A percentile compares a stretch with the other conserved stretches of the same genome.
phyloP scores from a whole-genome alignment of 2,329 filamentous ascomycete species.

The Daldinia eschscholtzii region DNA sequence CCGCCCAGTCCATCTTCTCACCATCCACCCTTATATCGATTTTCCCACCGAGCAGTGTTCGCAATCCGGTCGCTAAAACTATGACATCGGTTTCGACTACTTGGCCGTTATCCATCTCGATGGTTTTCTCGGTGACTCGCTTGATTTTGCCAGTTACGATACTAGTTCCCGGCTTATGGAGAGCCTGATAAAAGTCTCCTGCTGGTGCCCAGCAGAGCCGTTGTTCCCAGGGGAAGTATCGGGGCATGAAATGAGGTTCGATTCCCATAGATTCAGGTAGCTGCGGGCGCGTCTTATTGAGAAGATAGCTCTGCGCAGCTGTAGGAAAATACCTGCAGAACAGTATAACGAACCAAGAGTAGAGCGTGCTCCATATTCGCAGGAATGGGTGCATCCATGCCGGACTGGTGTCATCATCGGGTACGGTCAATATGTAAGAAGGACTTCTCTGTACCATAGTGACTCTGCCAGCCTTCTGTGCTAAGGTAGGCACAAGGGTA shows the following conservation, averaged over 20 bases:
- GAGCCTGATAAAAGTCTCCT: conserved; percentile 60
- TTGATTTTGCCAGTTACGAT: conserved; percentile 63
- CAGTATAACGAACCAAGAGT: conserved; percentile 57
- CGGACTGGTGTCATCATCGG: conserved; percentile 53
- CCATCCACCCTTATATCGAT: conserved; percentile 66
- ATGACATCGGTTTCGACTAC: conserved; percentile 70
- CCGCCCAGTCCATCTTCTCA: conserved; percentile 55
- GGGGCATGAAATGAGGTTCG: conserved; percentile 68
- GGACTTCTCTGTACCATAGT: conserved; percentile 87
- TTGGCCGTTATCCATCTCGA: conserved; percentile 60
- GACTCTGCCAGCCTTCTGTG: conserved; percentile 72
- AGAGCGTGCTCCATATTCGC: conserved; percentile 56
- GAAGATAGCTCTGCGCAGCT: conserved; percentile 59
- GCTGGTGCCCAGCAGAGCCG: conserved; percentile 70
- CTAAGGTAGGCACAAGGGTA: conserved; percentile 78
- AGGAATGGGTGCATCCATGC: conserved; percentile 11
- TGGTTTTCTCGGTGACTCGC: conserved; percentile 57
- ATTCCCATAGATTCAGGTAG: conserved; percentile 62
- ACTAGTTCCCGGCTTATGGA: conserved; percentile 53
- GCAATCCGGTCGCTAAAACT: conserved; percentile 74
- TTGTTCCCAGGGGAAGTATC: conserved; percentile 74
- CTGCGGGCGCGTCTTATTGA: conserved; percentile 56
- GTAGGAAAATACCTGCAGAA: conserved; percentile 65
- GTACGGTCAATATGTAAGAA: conserved; percentile 72
- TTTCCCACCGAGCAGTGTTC: conserved; percentile 66